Evolutionary conservation across 331 rosid genomes (phyloP).

Genomic region (Pyracantha coccinea): DNA sequence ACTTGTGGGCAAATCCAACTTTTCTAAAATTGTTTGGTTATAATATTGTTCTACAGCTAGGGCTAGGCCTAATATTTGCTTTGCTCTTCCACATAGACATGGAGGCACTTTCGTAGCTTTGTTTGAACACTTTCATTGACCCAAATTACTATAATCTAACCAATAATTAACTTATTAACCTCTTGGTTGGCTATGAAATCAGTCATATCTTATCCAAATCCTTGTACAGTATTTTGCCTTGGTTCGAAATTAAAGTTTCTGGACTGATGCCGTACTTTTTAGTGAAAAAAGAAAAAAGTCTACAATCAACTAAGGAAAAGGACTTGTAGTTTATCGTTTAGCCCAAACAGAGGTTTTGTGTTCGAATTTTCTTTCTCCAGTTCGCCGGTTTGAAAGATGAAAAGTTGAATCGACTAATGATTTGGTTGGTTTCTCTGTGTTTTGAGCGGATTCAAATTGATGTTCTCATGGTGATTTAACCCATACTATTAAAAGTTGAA

Average conservation of each 20-base stretch:
- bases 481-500: background rate
- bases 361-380: too few species aligned
- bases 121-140: background rate
- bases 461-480: too few species aligned
- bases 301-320: too few species aligned
- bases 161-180: background rate
- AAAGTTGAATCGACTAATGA: too few species aligned
- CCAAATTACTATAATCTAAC: background rate
- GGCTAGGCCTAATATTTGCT: background rate
- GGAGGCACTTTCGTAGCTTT: background rate
- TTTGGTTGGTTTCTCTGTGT: too few species aligned
- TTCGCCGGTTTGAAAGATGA: too few species aligned
- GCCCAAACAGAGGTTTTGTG: too few species aligned
- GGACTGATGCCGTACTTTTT: background rate
- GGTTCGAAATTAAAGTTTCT: background rate
- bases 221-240: background rate
- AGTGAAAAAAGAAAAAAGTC: background rate
- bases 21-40: background rate
- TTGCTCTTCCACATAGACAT: background rate
- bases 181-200: background rate
- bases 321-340: too few species aligned
- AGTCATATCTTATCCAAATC: constrained; percentile 8
- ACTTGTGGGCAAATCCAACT: background rate
- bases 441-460: too few species aligned
- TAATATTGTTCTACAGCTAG: background rate